Base-by-base conservation (phyloP, 352 stramenopile genomes). In the Chrysophaeum taylorii region DNA sequence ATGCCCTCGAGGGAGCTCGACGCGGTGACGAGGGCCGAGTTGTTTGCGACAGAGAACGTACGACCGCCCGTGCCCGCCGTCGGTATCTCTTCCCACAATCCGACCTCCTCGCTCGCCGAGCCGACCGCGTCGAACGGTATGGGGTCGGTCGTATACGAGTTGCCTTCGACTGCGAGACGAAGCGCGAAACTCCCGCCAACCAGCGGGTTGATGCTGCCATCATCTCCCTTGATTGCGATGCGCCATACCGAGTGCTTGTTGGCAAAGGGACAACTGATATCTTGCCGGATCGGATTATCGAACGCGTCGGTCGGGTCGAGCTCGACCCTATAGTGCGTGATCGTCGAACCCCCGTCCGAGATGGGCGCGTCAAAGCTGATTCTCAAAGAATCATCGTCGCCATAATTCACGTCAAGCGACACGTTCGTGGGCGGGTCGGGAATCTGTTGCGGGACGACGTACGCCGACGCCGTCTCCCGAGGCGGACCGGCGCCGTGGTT, bases 91-190 rank as follows among this genome's bases (percentile, higher is more conserved):
- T 82, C 72, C 0, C 33, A 77, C 36, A 84, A 85, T 15, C 85
- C 85, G 0, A 79, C 71, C 69, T 97, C 92, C 18, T 95, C 86
- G 18, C 64, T 80, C 0, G 88, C 81, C 36, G 85, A 80, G 0
- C 89, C 88, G 27, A 93, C 88, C 9, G 92, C 91, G 75, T 98
- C 85, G 81, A 91, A 96, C 27, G 90, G 87, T 70, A 97, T 96
- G 18, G 87, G 82, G 52, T 94, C 70, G 27, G 82, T 87, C 2
- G 75, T 70, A 29, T 75, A 75, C n/a, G 73, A 78, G 41, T 78
- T 76, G 18, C 79, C 79, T 69, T 81, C 70, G 7, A 79, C 73
- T 36, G 78, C 73, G 33, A 90, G 41, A 41, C 76, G 64, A 0
- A 90, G 70, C 18, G 64, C 64, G 70, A 89, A 90, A 68, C 76